phyloP scores from a whole-genome alignment of 2,329 filamentous ascomycete genomes.

The Aspergillus ustus region DNA sequence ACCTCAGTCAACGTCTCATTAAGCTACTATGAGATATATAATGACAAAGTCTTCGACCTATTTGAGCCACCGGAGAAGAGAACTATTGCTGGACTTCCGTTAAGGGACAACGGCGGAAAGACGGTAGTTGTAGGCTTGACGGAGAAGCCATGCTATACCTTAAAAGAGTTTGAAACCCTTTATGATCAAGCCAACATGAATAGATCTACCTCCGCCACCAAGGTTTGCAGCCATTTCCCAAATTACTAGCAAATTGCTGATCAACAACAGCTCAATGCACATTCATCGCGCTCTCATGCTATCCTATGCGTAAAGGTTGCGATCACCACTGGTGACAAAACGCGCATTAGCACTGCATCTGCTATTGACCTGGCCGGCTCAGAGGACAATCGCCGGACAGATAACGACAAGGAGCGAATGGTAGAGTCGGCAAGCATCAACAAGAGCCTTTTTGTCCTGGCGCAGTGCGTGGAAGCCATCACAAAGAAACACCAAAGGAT shows the following conservation, averaged over 20 bases:
- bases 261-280: slow-evolving; percentile 71
- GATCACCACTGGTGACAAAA: slow-evolving; percentile 70
- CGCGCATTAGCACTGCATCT: slow-evolving; percentile 79
- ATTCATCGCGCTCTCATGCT: slow-evolving; percentile 87
- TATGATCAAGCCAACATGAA: slow-evolving; percentile 94
- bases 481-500: slow-evolving; percentile 75
- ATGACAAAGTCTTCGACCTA: slow-evolving; percentile 91
- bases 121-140: slow-evolving; percentile 85
- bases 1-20: slow-evolving; percentile 75
- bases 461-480: slow-evolving; percentile 95
- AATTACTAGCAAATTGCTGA: slow-evolving; percentile 14
- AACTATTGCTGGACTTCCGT: slow-evolving; percentile 75
- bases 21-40: slow-evolving; percentile 97
- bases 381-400: slow-evolving; percentile 91
- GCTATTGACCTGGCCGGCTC: slow-evolving; percentile 95
- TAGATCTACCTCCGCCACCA: slow-evolving; percentile 85
- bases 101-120: slow-evolving; percentile 84
- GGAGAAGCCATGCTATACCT: slow-evolving; percentile 77
- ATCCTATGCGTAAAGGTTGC: slow-evolving; percentile 89
- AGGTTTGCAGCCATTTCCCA: slow-evolving; percentile 49
- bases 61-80: slow-evolving; percentile 88
- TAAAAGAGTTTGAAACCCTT: slow-evolving; percentile 87
- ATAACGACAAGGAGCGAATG: slow-evolving; percentile 88
- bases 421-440: slow-evolving; percentile 98
- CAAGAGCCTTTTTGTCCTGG: slow-evolving; percentile 92